A percentile compares a stretch with the other conserved stretches of the same genome.
These are phyloP conservation scores for Dryadomyces quercus-mongolicae DNA, from an alignment of 2,329 filamentous ascomycete genomes.

Conservation along the genomic window DNA sequence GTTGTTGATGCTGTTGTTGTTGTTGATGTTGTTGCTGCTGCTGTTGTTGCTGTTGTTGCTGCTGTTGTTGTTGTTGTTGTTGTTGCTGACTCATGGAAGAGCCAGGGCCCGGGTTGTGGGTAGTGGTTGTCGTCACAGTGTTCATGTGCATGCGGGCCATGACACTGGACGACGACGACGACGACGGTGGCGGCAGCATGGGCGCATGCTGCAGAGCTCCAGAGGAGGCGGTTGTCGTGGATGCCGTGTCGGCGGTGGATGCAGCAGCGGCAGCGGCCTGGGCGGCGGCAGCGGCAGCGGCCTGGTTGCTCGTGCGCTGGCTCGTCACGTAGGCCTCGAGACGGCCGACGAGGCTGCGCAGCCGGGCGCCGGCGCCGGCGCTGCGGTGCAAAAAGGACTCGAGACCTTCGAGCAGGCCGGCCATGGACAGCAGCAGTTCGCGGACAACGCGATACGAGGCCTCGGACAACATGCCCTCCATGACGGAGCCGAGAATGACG, in stretches of 20 bases:
- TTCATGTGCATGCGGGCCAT: background rate
- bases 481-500: constrained; percentile 21
- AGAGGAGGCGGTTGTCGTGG: too few species aligned
- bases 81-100: background rate
- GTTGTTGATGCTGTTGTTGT: background rate
- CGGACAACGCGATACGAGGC: constrained; percentile 16
- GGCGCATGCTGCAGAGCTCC: background rate
- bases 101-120: background rate
- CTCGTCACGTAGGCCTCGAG: constrained; percentile 8
- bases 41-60: background rate
- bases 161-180: background rate
- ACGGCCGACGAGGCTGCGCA: constrained; percentile 8
- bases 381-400: constrained; percentile 9
- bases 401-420: constrained; percentile 16
- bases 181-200: background rate
- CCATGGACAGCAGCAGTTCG: constrained; percentile 19
- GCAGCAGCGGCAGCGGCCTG: background rate
- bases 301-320: background rate
- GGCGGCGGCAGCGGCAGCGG: background rate
- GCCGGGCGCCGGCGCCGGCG: constrained; percentile 7
- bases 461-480: constrained; percentile 20
- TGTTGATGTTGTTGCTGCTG: background rate
- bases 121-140: background rate
- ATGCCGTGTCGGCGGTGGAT: background rate
- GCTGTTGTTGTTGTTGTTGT: background rate